phyloP scores from a whole-genome alignment of 129 eudicot species.

The Scalesia atractyloides region DNA sequence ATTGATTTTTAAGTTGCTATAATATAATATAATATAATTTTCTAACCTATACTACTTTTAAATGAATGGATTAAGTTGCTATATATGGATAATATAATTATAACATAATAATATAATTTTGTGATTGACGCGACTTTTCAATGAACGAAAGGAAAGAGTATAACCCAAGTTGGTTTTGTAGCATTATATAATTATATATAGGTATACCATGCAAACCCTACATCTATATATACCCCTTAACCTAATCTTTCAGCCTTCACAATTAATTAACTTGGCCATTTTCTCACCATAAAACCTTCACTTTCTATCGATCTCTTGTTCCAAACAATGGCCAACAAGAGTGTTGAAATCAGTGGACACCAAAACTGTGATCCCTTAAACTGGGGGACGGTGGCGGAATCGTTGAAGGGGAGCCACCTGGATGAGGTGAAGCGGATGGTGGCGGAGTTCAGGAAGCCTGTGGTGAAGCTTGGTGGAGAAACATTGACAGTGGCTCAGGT shows the following conservation, averaged over 20 bases:
- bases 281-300: not conserved
- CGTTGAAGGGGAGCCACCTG: conserved; percentile 57
- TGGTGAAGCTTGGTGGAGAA: conserved; percentile 61
- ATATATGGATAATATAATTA: too few species aligned
- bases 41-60: too few species aligned
- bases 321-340: not conserved
- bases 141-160: too few species aligned
- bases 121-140: too few species aligned
- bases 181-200: too few species aligned
- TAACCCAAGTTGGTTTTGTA: too few species aligned
- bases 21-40: too few species aligned
- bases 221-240: not conserved
- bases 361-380: conserved; percentile 53
- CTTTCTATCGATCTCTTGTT: not conserved
- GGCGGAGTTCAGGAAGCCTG: conserved; percentile 58
- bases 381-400: conserved; percentile 60
- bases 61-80: too few species aligned
- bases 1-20: too few species aligned
- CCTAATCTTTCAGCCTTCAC: not conserved
- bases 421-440: conserved; percentile 72
- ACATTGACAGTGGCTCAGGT: conserved; percentile 52
- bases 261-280: not conserved
- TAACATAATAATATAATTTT: too few species aligned
- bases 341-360: conserved; percentile 21
- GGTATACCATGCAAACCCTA: not conserved